Percentiles rank a stretch among this genome's conserved stretches.
Conservation (phyloP, 768 basidiomycete species). For the Lenzites betulinus region DNA sequence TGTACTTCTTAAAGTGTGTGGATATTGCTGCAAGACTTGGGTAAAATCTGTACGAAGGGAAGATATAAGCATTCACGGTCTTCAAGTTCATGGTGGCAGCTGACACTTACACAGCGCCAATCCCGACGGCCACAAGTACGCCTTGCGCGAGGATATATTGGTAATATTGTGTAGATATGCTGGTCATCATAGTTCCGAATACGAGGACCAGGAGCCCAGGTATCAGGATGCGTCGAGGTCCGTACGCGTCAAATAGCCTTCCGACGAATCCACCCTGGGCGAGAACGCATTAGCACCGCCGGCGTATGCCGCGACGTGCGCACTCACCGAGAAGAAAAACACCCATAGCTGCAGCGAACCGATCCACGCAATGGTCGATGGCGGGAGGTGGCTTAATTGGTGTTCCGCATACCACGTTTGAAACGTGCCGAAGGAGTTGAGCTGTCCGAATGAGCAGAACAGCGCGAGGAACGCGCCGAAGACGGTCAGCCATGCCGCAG, state of each 20-base stretch:
- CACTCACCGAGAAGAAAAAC: conserved; percentile 67
- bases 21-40: conserved; percentile 67
- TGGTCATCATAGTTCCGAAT: conserved; percentile 58
- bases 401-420: conserved; percentile 67
- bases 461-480: conserved; percentile 66
- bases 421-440: conserved; percentile 73
- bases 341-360: conserved; percentile 69
- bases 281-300: not conserved
- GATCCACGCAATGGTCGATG: conserved; percentile 68
- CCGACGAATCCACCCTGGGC: conserved; percentile 63
- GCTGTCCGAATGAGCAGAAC: conserved; percentile 71
- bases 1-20: conserved; percentile 62
- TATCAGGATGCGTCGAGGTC: conserved; percentile 54
- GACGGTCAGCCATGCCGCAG: conserved; percentile 49
- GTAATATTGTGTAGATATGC: conserved; percentile 56
- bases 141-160: conserved; percentile 66
- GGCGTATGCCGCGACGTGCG: not conserved
- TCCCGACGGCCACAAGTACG: conserved; percentile 61
- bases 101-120: conserved; percentile 59
- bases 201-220: conserved; percentile 50
- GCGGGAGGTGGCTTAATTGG: conserved; percentile 51
- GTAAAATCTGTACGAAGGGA: conserved; percentile 58
- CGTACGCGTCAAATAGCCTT: conserved; percentile 59
- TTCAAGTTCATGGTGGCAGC: not conserved
- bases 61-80: conserved; percentile 10